Percentiles rank a stretch among this genome's conserved stretches.
Evolutionary conservation across 192 early-diverging fungal genomes (phyloP).

Genomic region (Gryganskiella cystojenkinii): DNA sequence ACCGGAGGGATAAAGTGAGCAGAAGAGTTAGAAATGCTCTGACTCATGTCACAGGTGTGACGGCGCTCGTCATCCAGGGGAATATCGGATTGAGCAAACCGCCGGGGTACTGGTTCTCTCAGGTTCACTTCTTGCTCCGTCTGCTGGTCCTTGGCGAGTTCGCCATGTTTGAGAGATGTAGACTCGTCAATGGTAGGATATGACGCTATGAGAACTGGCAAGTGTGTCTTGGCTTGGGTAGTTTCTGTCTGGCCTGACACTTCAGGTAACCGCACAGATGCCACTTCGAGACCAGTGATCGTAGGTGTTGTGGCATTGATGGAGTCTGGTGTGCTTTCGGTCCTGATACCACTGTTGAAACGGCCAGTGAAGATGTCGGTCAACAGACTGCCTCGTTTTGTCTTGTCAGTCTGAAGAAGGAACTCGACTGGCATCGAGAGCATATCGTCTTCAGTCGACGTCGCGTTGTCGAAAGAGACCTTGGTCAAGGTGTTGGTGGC

Average conservation of each 20-base stretch:
- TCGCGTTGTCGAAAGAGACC: not conserved
- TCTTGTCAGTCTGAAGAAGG: not conserved
- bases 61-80: constrained; percentile 36
- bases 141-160: constrained; percentile 1
- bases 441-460: constrained; percentile 15
- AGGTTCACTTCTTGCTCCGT: constrained; percentile 11
- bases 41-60: constrained; percentile 48
- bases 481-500: constrained; percentile 11
- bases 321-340: constrained; percentile 3
- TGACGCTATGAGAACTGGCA: constrained; percentile 7
- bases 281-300: constrained; percentile 25
- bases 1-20: constrained; percentile 30
- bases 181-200: not conserved
- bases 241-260: not conserved
- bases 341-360: not conserved
- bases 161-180: not conserved
- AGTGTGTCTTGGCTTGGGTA: constrained; percentile 5
- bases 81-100: constrained; percentile 2
- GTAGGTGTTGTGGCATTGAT: constrained; percentile 19
- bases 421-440: not conserved
- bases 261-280: constrained; percentile 19
- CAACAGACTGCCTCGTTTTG: not conserved
- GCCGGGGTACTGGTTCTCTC: constrained; percentile 4
- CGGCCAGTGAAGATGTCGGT: constrained; percentile 28
- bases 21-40: constrained; percentile 13